Conservation (phyloP, 306 rosid genomes). For the Chamaecrista fasciculata region DNA sequence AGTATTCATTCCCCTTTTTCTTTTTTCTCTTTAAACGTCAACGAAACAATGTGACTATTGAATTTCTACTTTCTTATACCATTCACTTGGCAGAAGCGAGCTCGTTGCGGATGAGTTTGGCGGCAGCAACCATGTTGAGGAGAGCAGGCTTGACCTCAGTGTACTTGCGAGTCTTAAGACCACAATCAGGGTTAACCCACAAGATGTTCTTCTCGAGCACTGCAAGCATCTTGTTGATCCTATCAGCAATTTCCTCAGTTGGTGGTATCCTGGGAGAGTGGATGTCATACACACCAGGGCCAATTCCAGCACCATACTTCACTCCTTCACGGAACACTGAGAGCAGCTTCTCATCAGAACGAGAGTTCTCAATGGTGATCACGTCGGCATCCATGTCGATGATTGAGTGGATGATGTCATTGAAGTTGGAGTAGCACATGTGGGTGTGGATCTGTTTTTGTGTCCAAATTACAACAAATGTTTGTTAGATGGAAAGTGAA, state of each 20-base stretch:
- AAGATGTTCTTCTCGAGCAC: conserved; percentile 78
- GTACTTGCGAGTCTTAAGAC: conserved; percentile 86
- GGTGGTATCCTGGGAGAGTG: conserved; percentile 90
- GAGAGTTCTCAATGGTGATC: conserved; percentile 90
- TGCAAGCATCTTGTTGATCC: conserved; percentile 86
- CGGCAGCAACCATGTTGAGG: conserved; percentile 70
- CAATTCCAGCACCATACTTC: conserved; percentile 88
- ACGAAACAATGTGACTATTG: conserved; percentile 9
- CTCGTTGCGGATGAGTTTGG: conserved; percentile 68
- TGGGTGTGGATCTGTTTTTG: conserved; percentile 77
- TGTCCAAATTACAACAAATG: conserved; percentile 30
- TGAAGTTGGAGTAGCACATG: conserved; percentile 94
- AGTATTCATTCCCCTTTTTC: neutral
- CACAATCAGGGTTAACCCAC: conserved; percentile 90
- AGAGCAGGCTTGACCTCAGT: conserved; percentile 80
- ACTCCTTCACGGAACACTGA: conserved; percentile 91
- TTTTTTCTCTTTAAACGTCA: neutral
- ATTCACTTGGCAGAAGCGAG: conserved; percentile 65
- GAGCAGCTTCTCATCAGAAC: conserved; percentile 87
- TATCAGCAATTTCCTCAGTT: conserved; percentile 79
- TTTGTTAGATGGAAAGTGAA: neutral
- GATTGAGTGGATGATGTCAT: conserved; percentile 89
- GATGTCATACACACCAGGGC: conserved; percentile 86
- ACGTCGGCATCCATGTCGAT: conserved; percentile 93
- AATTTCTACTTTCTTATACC: conserved; percentile 22